Percentiles rank a stretch among this genome's conserved stretches.
These are phyloP conservation scores for Fusarium xylarioides DNA, from an alignment of 2,329 filamentous ascomycete genomes.

Conservation along the genomic window DNA sequence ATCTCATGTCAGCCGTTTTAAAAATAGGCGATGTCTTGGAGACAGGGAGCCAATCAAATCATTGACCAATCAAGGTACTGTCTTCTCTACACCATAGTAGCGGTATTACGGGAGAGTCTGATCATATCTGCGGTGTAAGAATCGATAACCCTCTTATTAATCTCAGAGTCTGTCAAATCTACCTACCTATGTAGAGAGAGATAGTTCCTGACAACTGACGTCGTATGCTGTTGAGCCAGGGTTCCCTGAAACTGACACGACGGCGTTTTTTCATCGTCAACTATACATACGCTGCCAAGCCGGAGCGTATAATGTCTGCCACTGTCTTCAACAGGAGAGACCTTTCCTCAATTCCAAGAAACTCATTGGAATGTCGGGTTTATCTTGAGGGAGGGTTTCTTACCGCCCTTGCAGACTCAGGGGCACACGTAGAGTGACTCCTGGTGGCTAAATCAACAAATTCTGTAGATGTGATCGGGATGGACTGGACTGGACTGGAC, in stretches of 20 bases:
- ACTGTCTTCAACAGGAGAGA: background rate
- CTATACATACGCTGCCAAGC: slow-evolving; percentile 23
- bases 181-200: background rate
- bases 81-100: background rate
- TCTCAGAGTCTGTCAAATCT: background rate
- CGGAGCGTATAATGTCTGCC: slow-evolving; percentile 6
- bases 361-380: slow-evolving; percentile 12
- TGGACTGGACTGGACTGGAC: background rate
- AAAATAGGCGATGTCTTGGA: background rate
- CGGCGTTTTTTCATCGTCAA: slow-evolving; percentile 9
- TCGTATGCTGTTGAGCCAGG: slow-evolving; percentile 26
- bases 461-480: background rate
- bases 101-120: background rate
- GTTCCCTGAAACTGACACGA: slow-evolving; percentile 38
- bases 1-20: slow-evolving; percentile 7
- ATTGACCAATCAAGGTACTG: slow-evolving; percentile 14
- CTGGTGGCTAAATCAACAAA: background rate
- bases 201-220: background rate
- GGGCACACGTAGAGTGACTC: background rate
- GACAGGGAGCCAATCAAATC: slow-evolving; percentile 2
- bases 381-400: background rate
- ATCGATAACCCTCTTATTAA: background rate
- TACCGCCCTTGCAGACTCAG: slow-evolving; percentile 17
- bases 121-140: background rate
- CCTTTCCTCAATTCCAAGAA: background rate